Base-by-base conservation (phyloP, 495 filamentous ascomycete genomes). In the Cryomyces minteri region DNA sequence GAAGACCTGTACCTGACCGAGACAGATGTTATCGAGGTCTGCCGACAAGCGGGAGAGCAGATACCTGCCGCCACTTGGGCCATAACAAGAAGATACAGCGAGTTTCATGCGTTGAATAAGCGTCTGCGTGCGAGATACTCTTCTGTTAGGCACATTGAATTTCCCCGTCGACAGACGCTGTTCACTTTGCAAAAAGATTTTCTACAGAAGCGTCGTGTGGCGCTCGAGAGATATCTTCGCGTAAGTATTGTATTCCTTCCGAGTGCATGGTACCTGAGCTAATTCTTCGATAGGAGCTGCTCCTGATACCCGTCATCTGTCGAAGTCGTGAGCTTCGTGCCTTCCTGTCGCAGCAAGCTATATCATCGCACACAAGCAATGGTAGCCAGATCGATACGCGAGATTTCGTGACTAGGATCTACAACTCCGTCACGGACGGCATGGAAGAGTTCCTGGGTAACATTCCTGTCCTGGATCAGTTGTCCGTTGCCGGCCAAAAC, bases 381-480 rank as follows among this genome's bases (percentile, higher is more conserved):
- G 65, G 67, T 41, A 57, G 42, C 38, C 64, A 68, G 36, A 71
- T 71, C 42, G 78, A 85, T 54, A 76, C 78, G 40, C 84, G 83
- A 50, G 92, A 96, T 57, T 83, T 96, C 51, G 88, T 99, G 39
- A 84, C 84, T 0, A 75, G 92, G 11, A 78, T 99, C 39, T 96
- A 96, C 63, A 88, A 88, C 59, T 94, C 87, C 3, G 87, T 99
- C 40, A 76, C 88, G 4, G 88, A 96, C 57, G 92, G 90, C 32
- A 94, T 96, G 87, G 92, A 99, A 62, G 90, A 99, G 52, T 87
- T 96, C 49, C 65, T 94, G 4, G 85, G 92, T 36, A 95, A 93
- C 57, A 88, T 96, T 42, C 85, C 90, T 4, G 84, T 96, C 0
- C 74, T 98, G 9, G 92, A 96, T 52, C 92, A 96, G 56, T 74